A percentile compares a stretch with the other conserved stretches of the same genome.
phyloP scores from a whole-genome alignment of 140 eudicot species.

The Flaveria floridana region DNA sequence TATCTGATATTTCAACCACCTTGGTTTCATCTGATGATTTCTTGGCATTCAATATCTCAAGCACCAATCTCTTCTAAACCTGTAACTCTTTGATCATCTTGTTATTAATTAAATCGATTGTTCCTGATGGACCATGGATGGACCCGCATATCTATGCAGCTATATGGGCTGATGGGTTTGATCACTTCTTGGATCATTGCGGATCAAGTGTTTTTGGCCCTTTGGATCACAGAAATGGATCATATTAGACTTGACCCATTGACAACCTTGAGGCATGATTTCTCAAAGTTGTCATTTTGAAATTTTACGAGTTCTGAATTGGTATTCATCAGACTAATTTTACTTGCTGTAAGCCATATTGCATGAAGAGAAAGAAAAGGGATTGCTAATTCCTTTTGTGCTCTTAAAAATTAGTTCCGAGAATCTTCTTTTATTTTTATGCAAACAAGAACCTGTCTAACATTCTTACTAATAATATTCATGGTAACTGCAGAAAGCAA shows the following conservation, averaged over 20 bases:
- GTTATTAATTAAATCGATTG: not conserved
- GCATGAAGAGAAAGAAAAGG: not conserved
- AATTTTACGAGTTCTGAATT: not conserved
- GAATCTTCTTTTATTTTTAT: not conserved
- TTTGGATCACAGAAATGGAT: not conserved
- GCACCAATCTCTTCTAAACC: too few relatives aligned
- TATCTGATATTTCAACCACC: too few relatives aligned
- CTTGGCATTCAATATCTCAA: too few relatives aligned
- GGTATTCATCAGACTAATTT: not conserved
- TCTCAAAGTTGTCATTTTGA: not conserved
- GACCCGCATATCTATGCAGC: not conserved
- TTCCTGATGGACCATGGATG: not conserved
- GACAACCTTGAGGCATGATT: not conserved
- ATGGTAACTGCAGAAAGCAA: constrained; percentile 46
- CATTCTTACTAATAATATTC: constrained; percentile 17
- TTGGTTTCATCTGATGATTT: too few relatives aligned
- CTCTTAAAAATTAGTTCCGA: not conserved
- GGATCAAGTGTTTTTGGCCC: not conserved
- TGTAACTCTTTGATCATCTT: too few relatives aligned
- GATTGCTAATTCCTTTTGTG: not conserved
- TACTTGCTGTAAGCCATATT: not conserved
- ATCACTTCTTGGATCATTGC: not conserved
- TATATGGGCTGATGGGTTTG: not conserved
- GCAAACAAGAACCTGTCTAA: not conserved
- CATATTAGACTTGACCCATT: not conserved